Conservation (phyloP, 306 rosid genomes). For the Castanea sativa region DNA sequence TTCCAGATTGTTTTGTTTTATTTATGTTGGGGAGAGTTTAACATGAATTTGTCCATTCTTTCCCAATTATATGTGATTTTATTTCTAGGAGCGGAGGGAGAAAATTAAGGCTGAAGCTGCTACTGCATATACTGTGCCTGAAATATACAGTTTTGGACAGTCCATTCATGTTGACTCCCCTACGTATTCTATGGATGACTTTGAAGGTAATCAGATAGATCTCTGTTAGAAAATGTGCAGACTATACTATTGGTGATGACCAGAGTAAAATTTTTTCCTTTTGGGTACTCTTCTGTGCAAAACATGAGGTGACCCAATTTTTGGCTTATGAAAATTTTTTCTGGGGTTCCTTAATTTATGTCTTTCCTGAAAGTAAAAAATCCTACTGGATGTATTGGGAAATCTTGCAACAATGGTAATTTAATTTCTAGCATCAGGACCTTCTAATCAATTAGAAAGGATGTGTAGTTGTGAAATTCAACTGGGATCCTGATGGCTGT, state of each 20-base stretch:
- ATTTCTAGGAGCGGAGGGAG: constrained; percentile 67
- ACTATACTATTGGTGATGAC: constrained; percentile 1
- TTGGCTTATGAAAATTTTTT: background rate
- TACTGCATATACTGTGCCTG: constrained; percentile 40
- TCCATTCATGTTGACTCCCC: constrained; percentile 46
- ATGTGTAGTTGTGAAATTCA: background rate
- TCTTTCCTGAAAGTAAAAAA: background rate
- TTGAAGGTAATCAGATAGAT: constrained; percentile 64
- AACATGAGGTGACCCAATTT: background rate
- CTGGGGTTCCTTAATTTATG: background rate
- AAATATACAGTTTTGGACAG: constrained; percentile 34
- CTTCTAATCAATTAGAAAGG: background rate
- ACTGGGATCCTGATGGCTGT: constrained; percentile 1
- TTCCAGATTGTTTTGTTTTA: background rate
- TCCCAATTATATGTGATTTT: constrained; percentile 22
- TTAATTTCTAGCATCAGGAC: background rate
- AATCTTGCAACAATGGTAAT: background rate
- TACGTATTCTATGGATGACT: constrained; percentile 83
- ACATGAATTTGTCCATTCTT: constrained; percentile 10
- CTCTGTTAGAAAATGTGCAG: constrained; percentile 7
- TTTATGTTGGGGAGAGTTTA: background rate
- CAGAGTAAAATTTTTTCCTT: background rate
- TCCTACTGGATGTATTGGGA: background rate
- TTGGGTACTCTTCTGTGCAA: background rate
- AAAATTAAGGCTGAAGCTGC: constrained; percentile 82